A percentile compares a stretch with the other conserved stretches of the same genome.
These are phyloP conservation scores for Epichloe brachyelytri DNA, from an alignment of 2,329 filamentous ascomycete genomes.

Conservation along the genomic window DNA sequence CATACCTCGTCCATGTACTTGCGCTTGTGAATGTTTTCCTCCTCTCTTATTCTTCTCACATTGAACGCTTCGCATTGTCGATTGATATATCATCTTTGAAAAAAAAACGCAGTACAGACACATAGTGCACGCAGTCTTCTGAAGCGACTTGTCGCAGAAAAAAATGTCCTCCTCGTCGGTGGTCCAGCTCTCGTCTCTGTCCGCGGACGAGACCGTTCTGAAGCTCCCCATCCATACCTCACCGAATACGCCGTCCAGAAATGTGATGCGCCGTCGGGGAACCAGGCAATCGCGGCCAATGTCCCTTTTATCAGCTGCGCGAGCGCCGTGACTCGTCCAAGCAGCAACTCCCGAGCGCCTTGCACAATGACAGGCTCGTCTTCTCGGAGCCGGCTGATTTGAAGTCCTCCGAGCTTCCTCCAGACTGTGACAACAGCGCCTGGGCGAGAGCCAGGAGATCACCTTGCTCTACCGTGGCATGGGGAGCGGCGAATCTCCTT, in stretches of 20 bases:
- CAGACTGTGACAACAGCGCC: slow-evolving; percentile 39
- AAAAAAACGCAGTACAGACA: neutral
- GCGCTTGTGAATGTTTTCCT: neutral
- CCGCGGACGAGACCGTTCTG: slow-evolving; percentile 26
- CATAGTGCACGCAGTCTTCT: too few relatives aligned
- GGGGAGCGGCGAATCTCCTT: slow-evolving; percentile 29
- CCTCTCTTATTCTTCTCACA: too few relatives aligned
- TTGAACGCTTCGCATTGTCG: neutral
- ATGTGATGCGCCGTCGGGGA: slow-evolving; percentile 10
- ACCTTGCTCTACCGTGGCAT: slow-evolving; percentile 31
- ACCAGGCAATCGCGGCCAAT: slow-evolving; percentile 5
- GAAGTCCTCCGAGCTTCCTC: slow-evolving; percentile 35
- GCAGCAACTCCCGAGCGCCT: slow-evolving; percentile 16
- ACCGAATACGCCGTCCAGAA: slow-evolving; percentile 30
- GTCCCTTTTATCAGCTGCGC: slow-evolving; percentile 23
- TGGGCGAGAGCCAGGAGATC: slow-evolving; percentile 44
- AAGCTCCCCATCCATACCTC: slow-evolving; percentile 37
- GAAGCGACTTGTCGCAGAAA: neutral
- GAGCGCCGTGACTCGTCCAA: slow-evolving; percentile 15
- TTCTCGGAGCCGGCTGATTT: slow-evolving; percentile 34
- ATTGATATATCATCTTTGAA: neutral
- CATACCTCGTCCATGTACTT: too few relatives aligned
- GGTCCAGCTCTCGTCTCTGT: slow-evolving; percentile 14
- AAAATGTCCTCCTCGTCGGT: slow-evolving; percentile 8
- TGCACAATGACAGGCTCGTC: slow-evolving; percentile 24